Evolutionary conservation across 164 flowering plant genomes (phyloP), one percentile per base, ranked within the genome.

Genomic region (Vitis riparia): DNA sequence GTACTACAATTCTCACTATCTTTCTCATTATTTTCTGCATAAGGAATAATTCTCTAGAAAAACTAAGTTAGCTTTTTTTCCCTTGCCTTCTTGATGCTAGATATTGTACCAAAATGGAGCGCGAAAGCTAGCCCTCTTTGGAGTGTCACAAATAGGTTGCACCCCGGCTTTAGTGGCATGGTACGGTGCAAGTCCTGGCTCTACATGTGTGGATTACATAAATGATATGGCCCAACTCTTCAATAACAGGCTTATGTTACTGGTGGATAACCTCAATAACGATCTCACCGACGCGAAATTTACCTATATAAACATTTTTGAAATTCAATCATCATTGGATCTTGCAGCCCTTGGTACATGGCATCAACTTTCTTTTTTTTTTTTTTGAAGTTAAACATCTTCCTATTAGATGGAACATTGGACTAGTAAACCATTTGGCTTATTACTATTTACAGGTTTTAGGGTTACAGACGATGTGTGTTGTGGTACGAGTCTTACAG

Each of bases 181-280:
- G 27, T 51, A 57, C 29, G 73, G 71, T 6, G n/a, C 60, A n/a
- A 59, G 67, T 5, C 27, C 27, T 23, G 59, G 48, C 5, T 19
- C 69, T 37, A 7, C 62, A 1, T 73, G 78, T 13, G 67, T 59
- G 5, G 63, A 48, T 0, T 30, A 9, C 1, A 62, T 67, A 3
- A 76, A 70, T 55, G 14, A 56, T 4, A 66, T 30, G 1, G 72
- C 56, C 11, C 59, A 52, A 16, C 19, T 75, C 3, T 77, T 77
- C 51, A 73, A 78, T 50, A 14, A 16, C 11, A 23, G 51, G 29
- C 68, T 80, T 12, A 68, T 12, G 50, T 9, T 70, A 0, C 77
- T 90, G 0, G 87, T 88, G 0, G 76, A 80, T 14, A 57, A 70
- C 5, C 70, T 88, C 51, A 88, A 88, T 74, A 70, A 16, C 32